Evolutionary conservation across 192 early-diverging fungal genomes (phyloP).

Genomic region (Mortierella hygrophila): DNA sequence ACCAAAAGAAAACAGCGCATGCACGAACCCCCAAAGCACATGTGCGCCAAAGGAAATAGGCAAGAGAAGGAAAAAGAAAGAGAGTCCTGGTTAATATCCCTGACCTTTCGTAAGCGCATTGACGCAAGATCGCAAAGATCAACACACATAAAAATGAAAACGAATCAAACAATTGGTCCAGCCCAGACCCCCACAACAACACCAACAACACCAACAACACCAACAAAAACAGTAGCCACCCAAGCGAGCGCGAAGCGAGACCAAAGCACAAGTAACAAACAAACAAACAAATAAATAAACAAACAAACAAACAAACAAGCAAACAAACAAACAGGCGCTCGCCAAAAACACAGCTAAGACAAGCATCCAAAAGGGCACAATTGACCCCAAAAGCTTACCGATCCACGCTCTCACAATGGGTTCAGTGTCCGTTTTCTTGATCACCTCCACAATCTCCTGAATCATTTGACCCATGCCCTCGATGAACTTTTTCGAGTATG

Average conservation of each 20-base stretch:
- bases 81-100: neutral
- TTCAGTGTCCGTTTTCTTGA: conserved; percentile 52
- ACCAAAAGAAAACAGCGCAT: conserved; percentile 11
- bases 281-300: neutral
- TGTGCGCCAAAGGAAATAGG: neutral
- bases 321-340: neutral
- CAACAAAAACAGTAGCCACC: neutral
- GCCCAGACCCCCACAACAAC: neutral
- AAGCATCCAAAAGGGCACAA: neutral
- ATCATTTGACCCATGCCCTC: conserved; percentile 59
- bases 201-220: neutral
- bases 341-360: conserved; percentile 16
- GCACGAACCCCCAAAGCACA: neutral
- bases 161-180: conserved; percentile 15
- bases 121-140: neutral
- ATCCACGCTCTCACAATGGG: conserved; percentile 49
- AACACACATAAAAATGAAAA: conserved; percentile 4
- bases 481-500: conserved; percentile 60
- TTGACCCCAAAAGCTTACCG: conserved; percentile 32
- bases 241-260: neutral
- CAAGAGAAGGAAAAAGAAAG: neutral
- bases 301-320: neutral
- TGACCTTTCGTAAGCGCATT: neutral
- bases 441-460: conserved; percentile 56
- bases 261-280: neutral